Conservation (phyloP, 192 early-diverging fungal genomes). For the Paraglomus occultum region DNA sequence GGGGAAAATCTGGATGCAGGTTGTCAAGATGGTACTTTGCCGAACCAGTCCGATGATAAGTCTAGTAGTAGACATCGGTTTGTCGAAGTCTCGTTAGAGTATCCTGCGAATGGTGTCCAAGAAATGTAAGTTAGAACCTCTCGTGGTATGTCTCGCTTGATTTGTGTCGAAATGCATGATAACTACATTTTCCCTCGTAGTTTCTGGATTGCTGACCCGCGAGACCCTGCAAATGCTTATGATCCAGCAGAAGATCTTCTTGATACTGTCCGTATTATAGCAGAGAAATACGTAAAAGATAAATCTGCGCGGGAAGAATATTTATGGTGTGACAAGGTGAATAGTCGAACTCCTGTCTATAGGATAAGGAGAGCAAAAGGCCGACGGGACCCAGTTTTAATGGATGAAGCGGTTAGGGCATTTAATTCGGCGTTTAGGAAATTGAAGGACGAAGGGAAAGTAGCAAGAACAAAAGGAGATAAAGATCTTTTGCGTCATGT, state of each 20-base stretch:
- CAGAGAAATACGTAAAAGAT: slow-evolving; percentile 55
- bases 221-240: slow-evolving; percentile 69
- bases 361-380: slow-evolving; percentile 60
- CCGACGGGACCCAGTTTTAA: slow-evolving; percentile 59
- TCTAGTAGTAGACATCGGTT: too few relatives aligned
- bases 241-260: slow-evolving; percentile 82
- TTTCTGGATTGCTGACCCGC: slow-evolving; percentile 42
- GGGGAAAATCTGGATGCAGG: too few relatives aligned
- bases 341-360: slow-evolving; percentile 66
- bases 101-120: slow-evolving; percentile 39
- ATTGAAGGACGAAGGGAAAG: slow-evolving; percentile 39
- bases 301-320: slow-evolving; percentile 48
- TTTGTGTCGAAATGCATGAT: background rate
- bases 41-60: too few relatives aligned
- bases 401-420: slow-evolving; percentile 62
- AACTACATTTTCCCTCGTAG: slow-evolving; percentile 24
- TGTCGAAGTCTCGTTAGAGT: slow-evolving; percentile 32
- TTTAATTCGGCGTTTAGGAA: slow-evolving; percentile 67
- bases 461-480: slow-evolving; percentile 28
- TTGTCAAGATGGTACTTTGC: too few relatives aligned
- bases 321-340: slow-evolving; percentile 63
- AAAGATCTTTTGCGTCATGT: slow-evolving; percentile 77
- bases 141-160: background rate
- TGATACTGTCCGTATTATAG: slow-evolving; percentile 65
- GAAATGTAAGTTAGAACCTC: slow-evolving; percentile 36